Evolutionary conservation across 2,329 filamentous ascomycete genomes (phyloP), one percentile per base, ranked within the genome.

Genomic region (Elsinoe arachidis): DNA sequence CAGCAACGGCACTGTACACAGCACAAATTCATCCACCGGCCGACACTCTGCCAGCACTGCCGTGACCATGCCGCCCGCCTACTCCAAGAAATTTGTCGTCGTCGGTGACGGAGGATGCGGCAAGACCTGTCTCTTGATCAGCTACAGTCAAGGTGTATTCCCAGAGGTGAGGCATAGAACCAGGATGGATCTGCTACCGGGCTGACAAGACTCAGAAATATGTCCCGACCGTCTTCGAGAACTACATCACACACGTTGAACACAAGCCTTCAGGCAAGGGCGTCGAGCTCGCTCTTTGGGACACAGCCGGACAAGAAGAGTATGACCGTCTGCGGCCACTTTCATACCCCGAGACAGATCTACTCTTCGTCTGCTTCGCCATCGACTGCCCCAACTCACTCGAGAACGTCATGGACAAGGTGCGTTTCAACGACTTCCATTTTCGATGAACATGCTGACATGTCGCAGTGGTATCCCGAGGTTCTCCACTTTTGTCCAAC

Each of bases 1-100:
- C 63, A 96, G 90, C 77, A 89, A 95, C 74, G 90, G 90, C 69
- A 95, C 89, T 62, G 86, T 90, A 72, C 92, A 87, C 80, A 95
- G 90, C 63, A 85, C 84, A 71, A 46, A 60, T 30, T 61, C 61
- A 10, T 86, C 85, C 60, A 87, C 84, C 52, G 86, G 86, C 66
- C 80, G 85, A 68, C 85, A 91, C 72, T 91, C 88, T 49, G 83
- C 87, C 59, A 85, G 81, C 60, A 96, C 92, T 55, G 85, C 89
- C 72, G 82, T 92, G 73, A 96, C 92, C 52, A 90, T 95, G 70
- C 89, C 88, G 21, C 91, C 92, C 3, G 83, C 89, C 58, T 96
- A 93, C 76, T 97, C 92, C 64, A 99, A 99, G 80, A 99, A 99
- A 81, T 93, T 99, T 70, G 93, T 99, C 44, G 93, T 99, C 54